Evolutionary conservation across 805 yeast genomes (phyloP).

Genomic region (Candida nanaspora): DNA sequence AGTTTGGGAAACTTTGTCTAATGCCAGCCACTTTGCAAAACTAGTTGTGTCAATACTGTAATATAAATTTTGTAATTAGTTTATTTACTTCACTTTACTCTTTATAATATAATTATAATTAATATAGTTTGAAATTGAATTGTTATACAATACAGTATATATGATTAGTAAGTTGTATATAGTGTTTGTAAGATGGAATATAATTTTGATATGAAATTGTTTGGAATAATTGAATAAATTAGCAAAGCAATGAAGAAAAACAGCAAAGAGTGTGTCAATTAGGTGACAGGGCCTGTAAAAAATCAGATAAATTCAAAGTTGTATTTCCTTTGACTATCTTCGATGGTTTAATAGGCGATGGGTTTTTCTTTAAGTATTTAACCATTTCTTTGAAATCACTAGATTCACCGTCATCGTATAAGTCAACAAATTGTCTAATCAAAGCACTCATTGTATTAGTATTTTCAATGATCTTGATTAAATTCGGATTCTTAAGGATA

Average conservation of each 20-base stretch:
- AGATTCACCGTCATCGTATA: constrained; percentile 26
- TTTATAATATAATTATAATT: neutral
- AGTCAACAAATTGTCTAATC: constrained; percentile 25
- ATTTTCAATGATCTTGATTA: constrained; percentile 13
- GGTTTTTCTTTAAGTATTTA: constrained; percentile 21
- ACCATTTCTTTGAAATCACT: constrained; percentile 19
- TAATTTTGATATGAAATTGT: no score
- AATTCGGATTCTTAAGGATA: constrained; percentile 10
- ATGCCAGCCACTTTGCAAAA: no score
- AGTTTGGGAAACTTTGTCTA: neutral
- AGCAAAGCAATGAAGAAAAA: neutral
- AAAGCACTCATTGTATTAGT: constrained; percentile 21
- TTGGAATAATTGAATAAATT: neutral
- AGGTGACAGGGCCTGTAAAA: neutral
- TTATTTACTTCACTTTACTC: neutral
- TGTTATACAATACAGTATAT: neutral
- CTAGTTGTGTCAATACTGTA: no score
- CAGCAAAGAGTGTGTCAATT: neutral
- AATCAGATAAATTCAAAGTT: constrained; percentile 8
- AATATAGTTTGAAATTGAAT: neutral
- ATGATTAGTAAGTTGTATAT: no score
- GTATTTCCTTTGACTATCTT: constrained; percentile 22
- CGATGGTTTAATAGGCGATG: constrained; percentile 27
- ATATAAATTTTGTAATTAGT: neutral
- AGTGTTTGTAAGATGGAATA: no score